Evolutionary conservation across 2,329 filamentous ascomycete species (phyloP), one percentile per base, ranked within the genome.

Genomic region (Curvularia lunata): DNA sequence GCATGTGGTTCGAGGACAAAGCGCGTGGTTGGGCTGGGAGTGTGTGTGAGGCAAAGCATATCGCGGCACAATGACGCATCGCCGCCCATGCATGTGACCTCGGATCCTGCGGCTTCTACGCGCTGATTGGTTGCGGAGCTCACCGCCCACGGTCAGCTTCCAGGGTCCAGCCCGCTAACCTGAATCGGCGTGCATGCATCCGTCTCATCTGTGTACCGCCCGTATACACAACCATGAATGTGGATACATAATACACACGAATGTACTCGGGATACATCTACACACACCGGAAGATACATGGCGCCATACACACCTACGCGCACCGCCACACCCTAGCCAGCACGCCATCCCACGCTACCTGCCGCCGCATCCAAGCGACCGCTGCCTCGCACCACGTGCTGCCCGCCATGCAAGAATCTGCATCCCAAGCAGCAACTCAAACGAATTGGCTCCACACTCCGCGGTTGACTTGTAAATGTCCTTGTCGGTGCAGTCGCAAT

Each of bases 11-110:
- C 6, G 16, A n/a, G 16, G 34, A 37, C 16, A 37, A 37, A n/a
- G 34, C 34, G 34, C n/a, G 40, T 42, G 40, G 40, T 42, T 42
- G 40, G 40, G 40, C 4, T 41, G 18, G 18, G 4, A n/a, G n/a
- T 21, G 45, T 54, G 48, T 45, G 54, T 46, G 18, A 37, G 34
- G 30, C 47, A 34, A 43, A 43, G 56, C 52, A 50, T 61, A 48
- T 34, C 50, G 58, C 50, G 54, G 41, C 52, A 48, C 30, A 25
- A 56, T 59, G 56, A 59, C 56, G 56, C 49, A 46, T 40, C 16
- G 52, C 42, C 16, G 52, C 56, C 56, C 40, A 48, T 41, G 10
- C 16, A 43, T 45, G 56, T 59, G 56, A 59, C 43, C 25, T 19
- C 19, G 45, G 38, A 34, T 23, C 21, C 47, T 4, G 18, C 18